Conservation (phyloP, 306 rosid species). For the Casuarina cunninghamiana region DNA sequence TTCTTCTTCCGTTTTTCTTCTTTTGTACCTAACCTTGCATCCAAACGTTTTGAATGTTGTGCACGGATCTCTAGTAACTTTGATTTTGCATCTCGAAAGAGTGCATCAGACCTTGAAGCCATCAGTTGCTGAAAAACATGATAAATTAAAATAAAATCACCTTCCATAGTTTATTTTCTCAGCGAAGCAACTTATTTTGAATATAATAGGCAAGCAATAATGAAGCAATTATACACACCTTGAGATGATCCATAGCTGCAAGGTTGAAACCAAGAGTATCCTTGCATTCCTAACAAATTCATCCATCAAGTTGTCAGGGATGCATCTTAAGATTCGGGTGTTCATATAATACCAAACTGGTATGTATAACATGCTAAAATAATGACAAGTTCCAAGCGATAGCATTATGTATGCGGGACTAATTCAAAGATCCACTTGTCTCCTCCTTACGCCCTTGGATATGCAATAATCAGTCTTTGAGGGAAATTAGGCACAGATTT, state of each 20-base stretch:
- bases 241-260: slow-evolving; percentile 96
- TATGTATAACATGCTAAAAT: not conserved
- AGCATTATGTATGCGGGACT: not conserved
- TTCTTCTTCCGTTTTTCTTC: slow-evolving; percentile 57
- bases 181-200: slow-evolving; percentile 16
- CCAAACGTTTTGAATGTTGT: slow-evolving; percentile 67
- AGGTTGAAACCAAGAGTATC: slow-evolving; percentile 84
- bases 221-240: slow-evolving; percentile 48
- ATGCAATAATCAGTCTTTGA: not conserved
- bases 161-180: not conserved
- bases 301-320: slow-evolving; percentile 25
- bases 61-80: slow-evolving; percentile 74
- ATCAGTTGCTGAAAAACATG: slow-evolving; percentile 67
- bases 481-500: not conserved
- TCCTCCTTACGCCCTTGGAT: not conserved
- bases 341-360: not conserved
- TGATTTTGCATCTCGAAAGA: slow-evolving; percentile 70
- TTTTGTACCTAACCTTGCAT: slow-evolving; percentile 51
- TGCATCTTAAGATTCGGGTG: not conserved
- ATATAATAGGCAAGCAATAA: not conserved
- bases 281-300: slow-evolving; percentile 71
- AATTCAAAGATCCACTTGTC: not conserved
- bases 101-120: slow-evolving; percentile 81
- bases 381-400: not conserved
- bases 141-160: not conserved